Evolutionary conservation across 257 asterid genomes (phyloP).

Genomic region (Echites panduratus): DNA sequence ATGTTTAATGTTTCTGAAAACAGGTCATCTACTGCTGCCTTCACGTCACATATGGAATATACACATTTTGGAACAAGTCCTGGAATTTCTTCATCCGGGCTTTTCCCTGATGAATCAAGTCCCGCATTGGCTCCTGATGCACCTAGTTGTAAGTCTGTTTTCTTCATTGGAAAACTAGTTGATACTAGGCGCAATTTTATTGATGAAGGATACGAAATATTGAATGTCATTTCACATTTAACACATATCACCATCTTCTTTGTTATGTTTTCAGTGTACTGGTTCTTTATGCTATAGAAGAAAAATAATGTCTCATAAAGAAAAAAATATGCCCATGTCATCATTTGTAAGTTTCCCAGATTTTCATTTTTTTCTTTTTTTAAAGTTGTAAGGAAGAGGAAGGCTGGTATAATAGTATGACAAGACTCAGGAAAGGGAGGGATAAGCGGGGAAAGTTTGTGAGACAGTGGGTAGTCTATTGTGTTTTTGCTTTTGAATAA

Average conservation of each 20-base stretch:
- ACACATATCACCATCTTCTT: background rate
- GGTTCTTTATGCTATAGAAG: background rate
- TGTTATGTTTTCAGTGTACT: background rate
- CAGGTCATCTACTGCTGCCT: conserved; percentile 14
- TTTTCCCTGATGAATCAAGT: conserved; percentile 21
- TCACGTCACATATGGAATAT: conserved; percentile 20
- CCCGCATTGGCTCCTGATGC: conserved; percentile 5
- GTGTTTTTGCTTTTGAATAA: background rate
- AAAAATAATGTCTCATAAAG: background rate
- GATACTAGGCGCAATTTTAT: background rate
- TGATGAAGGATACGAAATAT: background rate
- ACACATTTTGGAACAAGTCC: conserved; percentile 20
- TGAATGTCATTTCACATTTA: no score
- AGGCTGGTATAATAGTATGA: no score
- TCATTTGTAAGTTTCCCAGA: background rate
- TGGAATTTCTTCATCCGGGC: conserved; percentile 17
- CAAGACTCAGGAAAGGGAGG: background rate
- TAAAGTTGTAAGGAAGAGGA: background rate
- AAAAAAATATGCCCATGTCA: background rate
- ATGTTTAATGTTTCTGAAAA: conserved; percentile 15
- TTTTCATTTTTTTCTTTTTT: no score
- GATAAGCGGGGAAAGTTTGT: background rate
- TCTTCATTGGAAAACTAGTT: background rate
- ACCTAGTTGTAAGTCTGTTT: conserved; percentile 23
- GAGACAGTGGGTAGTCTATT: background rate